Base-by-base conservation (phyloP, 805 yeast genomes). In the Tetrapisispora phaffii region DNA sequence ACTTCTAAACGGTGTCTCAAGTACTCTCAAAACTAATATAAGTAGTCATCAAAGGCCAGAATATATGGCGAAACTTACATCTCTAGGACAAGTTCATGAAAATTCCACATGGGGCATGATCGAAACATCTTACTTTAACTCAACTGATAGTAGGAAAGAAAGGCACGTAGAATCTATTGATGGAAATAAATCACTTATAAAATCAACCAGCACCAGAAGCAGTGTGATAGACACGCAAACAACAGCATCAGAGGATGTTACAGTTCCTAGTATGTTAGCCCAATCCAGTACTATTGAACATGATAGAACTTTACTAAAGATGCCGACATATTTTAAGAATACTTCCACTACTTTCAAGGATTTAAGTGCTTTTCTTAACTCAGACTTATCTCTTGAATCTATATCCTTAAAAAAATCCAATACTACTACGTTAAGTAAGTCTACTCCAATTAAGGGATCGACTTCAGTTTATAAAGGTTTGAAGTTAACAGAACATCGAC, bases 331-430 rank as follows among this genome's bases (percentile, higher is more conserved):
- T 8, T 28, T 48, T 8, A 41, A 59, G 19, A 57, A 56, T 41
- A 49, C 57, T 20, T 52, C 65, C 1, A 47, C 45, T 29, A 61
- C 67, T 2, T 60, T 62, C 34, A 58, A 52, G 44, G 55, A 62
- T 41, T 42, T 62, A 17, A 54, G 44, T 22, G 53, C 52, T 3
- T 55, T 58, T 33, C 41, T 61, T 33, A 40, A 21, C 13, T 35
- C 48, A 9, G 57, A 50, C 17, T 46, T 41, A 7, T 20, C 36
- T 1, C 28, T 44, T 19, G 44, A 44, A 15, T 20, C 29, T 9
- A 5, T 41, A 5, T 19, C 36, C 8, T 12, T 23, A 17, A 26
- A 34, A 17, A 29, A 16, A 12, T 15, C 31, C 13, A 20, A 28
- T 17, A 16, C 32, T 12, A 24, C 24, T 29, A 29, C 24, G 16